Conservation (phyloP, 768 basidiomycete genomes). For the Sarcomyxa edulis region DNA sequence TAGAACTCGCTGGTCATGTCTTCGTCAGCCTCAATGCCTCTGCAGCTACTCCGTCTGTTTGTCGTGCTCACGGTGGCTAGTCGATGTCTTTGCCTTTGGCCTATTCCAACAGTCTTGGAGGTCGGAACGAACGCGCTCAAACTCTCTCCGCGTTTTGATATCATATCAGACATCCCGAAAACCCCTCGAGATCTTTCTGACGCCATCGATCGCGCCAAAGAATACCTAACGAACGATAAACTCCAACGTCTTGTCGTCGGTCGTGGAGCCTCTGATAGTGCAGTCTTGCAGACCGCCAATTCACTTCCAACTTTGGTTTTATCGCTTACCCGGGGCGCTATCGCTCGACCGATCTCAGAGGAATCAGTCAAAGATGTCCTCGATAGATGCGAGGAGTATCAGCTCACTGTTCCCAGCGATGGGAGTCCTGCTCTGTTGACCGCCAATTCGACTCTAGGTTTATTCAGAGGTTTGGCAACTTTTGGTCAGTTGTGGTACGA, state of each 20-base stretch:
- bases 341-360: conserved; percentile 39
- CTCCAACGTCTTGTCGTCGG: conserved; percentile 55
- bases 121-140: conserved; percentile 37
- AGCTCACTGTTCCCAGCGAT: conserved; percentile 46
- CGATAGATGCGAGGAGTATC: conserved; percentile 55
- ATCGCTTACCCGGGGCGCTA: conserved; percentile 25
- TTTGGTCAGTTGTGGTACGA: conserved; percentile 70
- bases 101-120: conserved; percentile 36
- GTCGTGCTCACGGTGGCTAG: no score
- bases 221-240: conserved; percentile 43
- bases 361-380: conserved; percentile 48
- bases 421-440: conserved; percentile 47
- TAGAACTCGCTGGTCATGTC: no score
- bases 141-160: conserved; percentile 46
- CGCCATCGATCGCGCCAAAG: conserved; percentile 47
- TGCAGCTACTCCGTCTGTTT: no score
- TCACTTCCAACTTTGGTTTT: conserved; percentile 39
- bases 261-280: conserved; percentile 45
- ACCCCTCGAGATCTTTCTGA: conserved; percentile 53
- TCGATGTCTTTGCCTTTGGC: no score
- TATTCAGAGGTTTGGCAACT: conserved; percentile 72
- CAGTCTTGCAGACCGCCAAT: conserved; percentile 30
- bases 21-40: no score
- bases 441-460: conserved; percentile 61
- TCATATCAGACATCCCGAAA: conserved; percentile 34